phyloP scores from a whole-genome alignment of 2,329 filamentous ascomycete species.

The Sporothrix protearum region DNA sequence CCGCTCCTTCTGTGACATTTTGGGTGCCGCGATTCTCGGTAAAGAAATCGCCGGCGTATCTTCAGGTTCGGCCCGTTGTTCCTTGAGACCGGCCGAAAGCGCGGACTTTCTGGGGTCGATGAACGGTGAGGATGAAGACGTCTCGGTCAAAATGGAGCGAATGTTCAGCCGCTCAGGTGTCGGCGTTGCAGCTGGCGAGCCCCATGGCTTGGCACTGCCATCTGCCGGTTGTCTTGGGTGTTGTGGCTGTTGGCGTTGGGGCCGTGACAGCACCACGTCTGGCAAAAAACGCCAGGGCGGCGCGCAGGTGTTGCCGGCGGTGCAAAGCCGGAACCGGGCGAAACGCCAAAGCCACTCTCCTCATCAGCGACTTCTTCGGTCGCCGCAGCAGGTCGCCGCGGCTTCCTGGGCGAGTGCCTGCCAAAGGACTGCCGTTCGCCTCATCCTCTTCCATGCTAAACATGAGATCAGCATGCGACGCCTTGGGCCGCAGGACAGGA shows the following conservation, averaged over 20 bases:
- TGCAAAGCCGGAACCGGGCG: not conserved
- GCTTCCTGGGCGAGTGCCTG: not conserved
- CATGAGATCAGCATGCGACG: conserved; percentile 72
- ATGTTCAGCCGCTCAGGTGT: conserved; percentile 63
- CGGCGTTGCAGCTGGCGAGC: conserved; percentile 45
- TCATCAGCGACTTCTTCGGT: not conserved
- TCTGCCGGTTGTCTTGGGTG: not conserved
- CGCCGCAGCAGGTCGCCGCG: not conserved
- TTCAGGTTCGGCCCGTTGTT: conserved; percentile 39
- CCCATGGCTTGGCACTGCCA: conserved; percentile 45
- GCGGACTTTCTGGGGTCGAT: conserved; percentile 42
- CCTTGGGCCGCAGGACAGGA: conserved; percentile 64
- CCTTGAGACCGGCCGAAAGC: conserved; percentile 53
- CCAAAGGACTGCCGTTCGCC: conserved; percentile 31
- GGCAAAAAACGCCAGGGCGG: not conserved
- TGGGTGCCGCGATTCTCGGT: conserved; percentile 45
- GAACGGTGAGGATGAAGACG: conserved; percentile 39
- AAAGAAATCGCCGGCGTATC: conserved; percentile 19
- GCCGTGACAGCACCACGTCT: not conserved
- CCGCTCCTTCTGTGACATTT: conserved; percentile 86
- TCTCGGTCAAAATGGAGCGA: conserved; percentile 68
- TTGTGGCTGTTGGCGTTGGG: not conserved
- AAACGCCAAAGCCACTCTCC: not conserved
- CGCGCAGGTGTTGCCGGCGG: not conserved
- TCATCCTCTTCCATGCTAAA: conserved; percentile 91